phyloP scores from a whole-genome alignment of 345 rosid genomes.

The Euphorbia pulcherrima region DNA sequence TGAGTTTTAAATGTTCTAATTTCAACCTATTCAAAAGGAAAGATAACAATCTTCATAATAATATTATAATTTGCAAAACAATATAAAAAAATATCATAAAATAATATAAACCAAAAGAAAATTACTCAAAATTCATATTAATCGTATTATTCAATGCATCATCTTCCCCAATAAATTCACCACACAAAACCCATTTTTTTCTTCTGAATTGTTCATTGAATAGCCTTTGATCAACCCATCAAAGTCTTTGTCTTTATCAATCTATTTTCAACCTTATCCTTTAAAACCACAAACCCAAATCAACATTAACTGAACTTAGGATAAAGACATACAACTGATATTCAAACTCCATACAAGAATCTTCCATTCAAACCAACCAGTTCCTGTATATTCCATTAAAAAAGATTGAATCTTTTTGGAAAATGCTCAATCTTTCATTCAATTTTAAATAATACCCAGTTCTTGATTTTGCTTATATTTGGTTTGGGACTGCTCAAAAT shows the following conservation, averaged over 20 bases:
- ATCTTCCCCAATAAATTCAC: background rate
- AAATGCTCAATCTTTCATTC: conserved; percentile 2
- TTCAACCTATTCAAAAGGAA: conserved; percentile 6
- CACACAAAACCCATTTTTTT: background rate
- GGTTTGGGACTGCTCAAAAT: conserved; percentile 2
- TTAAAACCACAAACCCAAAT: conserved; percentile 5
- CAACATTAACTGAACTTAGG: conserved; percentile 1
- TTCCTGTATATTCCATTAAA: conserved; percentile 16
- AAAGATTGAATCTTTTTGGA: conserved; percentile 11
- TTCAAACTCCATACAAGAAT: conserved; percentile 29
- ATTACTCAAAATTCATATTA: background rate
- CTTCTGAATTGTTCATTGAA: background rate
- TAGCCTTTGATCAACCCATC: background rate
- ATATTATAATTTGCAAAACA: background rate
- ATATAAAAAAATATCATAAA: background rate
- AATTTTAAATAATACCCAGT: conserved; percentile 2
- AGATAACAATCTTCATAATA: background rate
- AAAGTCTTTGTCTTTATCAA: background rate
- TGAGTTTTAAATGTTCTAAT: background rate
- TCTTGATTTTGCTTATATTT: conserved; percentile 5
- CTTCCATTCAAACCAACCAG: conserved; percentile 50
- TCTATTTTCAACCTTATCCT: background rate
- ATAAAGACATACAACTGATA: conserved; percentile 20
- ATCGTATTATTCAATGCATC: background rate
- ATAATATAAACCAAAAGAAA: background rate